These are phyloP conservation scores for Globisporangium echinulatum DNA, from an alignment of 352 stramenopile species.

Conservation along the genomic window DNA sequence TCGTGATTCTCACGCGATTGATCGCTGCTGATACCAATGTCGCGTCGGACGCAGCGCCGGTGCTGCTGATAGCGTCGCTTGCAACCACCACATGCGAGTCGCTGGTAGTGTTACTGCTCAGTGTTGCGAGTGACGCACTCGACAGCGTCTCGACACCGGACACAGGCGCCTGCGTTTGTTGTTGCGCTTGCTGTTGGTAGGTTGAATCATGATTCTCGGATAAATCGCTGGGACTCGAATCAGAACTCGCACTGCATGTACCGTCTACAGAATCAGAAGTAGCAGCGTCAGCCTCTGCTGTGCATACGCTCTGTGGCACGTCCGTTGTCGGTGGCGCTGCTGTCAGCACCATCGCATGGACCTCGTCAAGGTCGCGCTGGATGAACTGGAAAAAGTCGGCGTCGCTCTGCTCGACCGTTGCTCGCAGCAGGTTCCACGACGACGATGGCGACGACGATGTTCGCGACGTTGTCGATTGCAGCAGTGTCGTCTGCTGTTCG, in stretches of 20 bases:
- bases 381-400: constrained; percentile 33
- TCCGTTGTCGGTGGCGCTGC: background rate
- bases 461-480: background rate
- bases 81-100: too few relatives aligned
- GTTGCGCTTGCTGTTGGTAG: background rate
- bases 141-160: too few relatives aligned
- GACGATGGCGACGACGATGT: background rate
- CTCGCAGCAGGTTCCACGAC: constrained; percentile 28
- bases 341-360: constrained; percentile 18
- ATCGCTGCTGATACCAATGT: too few relatives aligned
- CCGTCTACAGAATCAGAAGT: background rate
- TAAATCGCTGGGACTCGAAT: too few relatives aligned
- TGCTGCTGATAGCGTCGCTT: too few relatives aligned
- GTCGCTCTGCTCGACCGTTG: constrained; percentile 31
- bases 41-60: too few relatives aligned
- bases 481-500: background rate
- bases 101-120: too few relatives aligned
- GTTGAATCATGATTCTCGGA: too few relatives aligned
- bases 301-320: too few relatives aligned
- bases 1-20: too few relatives aligned
- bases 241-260: too few relatives aligned
- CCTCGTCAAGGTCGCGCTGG: constrained; percentile 20
- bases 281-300: background rate
- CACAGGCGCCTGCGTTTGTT: background rate
- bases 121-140: too few relatives aligned